A percentile compares a stretch with the other conserved stretches of the same genome.
These are phyloP conservation scores for Pelargonium australe DNA, from an alignment of 441 rosid species.

Conservation along the genomic window DNA sequence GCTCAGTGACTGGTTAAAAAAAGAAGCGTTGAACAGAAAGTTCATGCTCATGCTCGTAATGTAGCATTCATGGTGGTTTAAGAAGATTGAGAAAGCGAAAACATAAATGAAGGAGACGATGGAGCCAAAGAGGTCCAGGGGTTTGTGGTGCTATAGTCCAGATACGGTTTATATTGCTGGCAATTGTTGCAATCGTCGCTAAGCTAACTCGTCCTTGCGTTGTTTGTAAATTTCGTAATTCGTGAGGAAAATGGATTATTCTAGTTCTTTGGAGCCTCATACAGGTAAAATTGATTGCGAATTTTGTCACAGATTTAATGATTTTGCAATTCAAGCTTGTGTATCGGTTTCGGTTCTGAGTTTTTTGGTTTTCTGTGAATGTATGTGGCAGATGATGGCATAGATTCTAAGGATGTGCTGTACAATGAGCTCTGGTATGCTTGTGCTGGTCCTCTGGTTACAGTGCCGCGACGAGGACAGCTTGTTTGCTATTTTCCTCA, in stretches of 20 bases:
- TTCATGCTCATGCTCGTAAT: too few species aligned
- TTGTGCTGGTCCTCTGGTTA: slow-evolving; percentile 95
- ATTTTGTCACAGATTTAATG: too few species aligned
- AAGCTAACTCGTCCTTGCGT: too few species aligned
- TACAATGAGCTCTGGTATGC: slow-evolving; percentile 96
- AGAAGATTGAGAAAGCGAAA: background rate
- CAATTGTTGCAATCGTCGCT: too few species aligned
- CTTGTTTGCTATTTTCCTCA: slow-evolving; percentile 92
- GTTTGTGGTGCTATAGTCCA: background rate
- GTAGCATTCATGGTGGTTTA: too few species aligned
- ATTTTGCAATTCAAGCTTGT: background rate
- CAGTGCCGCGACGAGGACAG: slow-evolving; percentile 79
- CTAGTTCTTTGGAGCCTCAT: background rate
- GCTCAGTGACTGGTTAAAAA: too few species aligned
- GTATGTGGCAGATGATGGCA: slow-evolving; percentile 2
- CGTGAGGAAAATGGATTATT: background rate
- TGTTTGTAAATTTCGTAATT: background rate
- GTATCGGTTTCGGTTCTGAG: background rate
- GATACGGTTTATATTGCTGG: too few species aligned
- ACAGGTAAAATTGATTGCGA: background rate
- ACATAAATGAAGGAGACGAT: background rate
- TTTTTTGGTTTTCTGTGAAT: background rate
- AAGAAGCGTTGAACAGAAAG: too few species aligned
- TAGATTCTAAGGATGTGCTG: slow-evolving; percentile 70
- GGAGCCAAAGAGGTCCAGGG: background rate